Percentiles rank a stretch among this genome's conserved stretches.
These are phyloP conservation scores for Russula dissimulans DNA, from an alignment of 768 basidiomycete genomes.

Conservation along the genomic window DNA sequence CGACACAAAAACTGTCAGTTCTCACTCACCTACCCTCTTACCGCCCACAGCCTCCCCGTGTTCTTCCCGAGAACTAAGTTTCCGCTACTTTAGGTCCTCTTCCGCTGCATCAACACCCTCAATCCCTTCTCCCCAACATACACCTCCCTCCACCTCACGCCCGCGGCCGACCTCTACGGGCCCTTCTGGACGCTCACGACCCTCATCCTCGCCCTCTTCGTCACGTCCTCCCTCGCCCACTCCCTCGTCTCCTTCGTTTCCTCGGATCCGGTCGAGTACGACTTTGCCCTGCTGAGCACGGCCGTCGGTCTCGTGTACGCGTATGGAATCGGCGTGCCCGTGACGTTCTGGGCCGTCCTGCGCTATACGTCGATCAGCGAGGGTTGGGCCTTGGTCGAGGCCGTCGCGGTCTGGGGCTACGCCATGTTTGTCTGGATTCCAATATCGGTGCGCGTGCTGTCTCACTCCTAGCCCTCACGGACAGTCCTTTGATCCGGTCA, in stretches of 20 bases:
- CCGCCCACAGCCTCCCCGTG: background rate
- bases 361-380: slow-evolving; percentile 83
- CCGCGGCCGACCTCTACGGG: slow-evolving; percentile 69
- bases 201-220: slow-evolving; percentile 85
- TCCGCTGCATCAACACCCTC: slow-evolving; percentile 68
- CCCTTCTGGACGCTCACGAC: slow-evolving; percentile 99
- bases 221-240: slow-evolving; percentile 86
- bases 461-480: background rate
- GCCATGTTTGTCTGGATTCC: slow-evolving; percentile 83
- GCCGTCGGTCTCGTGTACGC: slow-evolving; percentile 79
- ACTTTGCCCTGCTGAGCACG: slow-evolving; percentile 78
- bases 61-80: background rate
- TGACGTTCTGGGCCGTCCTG: slow-evolving; percentile 75
- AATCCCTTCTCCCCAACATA: slow-evolving; percentile 64
- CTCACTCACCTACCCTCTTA: background rate
- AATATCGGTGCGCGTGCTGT: slow-evolving; percentile 49
- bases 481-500: background rate
- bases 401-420: slow-evolving; percentile 74
- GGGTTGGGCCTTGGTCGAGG: slow-evolving; percentile 75
- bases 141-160: slow-evolving; percentile 52
- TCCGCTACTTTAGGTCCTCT: slow-evolving; percentile 44
- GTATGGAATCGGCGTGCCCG: slow-evolving; percentile 77
- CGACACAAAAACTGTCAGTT: slow-evolving; percentile 61
- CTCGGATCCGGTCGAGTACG: slow-evolving; percentile 58
- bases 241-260: slow-evolving; percentile 85